These are phyloP conservation scores for Tulasnella sp. DNA, from an alignment of 768 basidiomycete species.

Conservation along the genomic window DNA sequence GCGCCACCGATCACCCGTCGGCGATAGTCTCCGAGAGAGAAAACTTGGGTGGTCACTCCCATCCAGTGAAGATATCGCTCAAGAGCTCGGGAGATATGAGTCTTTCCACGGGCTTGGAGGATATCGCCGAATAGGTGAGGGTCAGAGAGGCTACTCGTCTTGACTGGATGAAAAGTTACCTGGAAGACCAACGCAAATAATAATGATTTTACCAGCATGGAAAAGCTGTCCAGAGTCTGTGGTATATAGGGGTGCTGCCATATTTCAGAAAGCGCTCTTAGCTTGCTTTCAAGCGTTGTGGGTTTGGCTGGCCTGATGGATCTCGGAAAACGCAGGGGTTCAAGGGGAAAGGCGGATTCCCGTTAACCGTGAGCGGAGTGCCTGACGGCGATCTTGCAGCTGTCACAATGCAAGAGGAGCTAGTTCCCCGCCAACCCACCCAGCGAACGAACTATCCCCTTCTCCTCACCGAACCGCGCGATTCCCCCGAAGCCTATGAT, in stretches of 20 bases:
- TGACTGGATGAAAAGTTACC: constrained; percentile 30
- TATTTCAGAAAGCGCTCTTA: constrained; percentile 33
- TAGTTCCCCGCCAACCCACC: not conserved
- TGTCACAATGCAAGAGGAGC: not conserved
- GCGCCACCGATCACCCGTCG: constrained; percentile 85
- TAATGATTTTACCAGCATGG: constrained; percentile 92
- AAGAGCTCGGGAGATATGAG: constrained; percentile 90
- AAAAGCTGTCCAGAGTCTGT: constrained; percentile 73
- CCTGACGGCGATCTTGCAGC: not conserved
- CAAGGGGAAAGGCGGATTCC: not conserved
- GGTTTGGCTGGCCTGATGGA: not conserved
- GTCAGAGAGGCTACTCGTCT: not conserved
- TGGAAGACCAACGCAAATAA: constrained; percentile 87
- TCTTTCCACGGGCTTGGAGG: constrained; percentile 75
- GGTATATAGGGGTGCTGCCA: constrained; percentile 95
- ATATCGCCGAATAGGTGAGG: not conserved
- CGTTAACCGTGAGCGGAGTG: not conserved
- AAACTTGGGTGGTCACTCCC: constrained; percentile 92
- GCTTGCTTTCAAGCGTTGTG: not conserved
- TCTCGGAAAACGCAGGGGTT: not conserved
- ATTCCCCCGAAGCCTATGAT: not conserved
- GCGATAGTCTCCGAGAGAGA: constrained; percentile 93
- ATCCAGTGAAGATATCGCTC: constrained; percentile 99
- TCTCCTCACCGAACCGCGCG: no score
- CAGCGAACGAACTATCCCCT: not conserved